These are phyloP conservation scores for Botrytis squamosa DNA, from an alignment of 2,329 filamentous ascomycete species.

Conservation along the genomic window DNA sequence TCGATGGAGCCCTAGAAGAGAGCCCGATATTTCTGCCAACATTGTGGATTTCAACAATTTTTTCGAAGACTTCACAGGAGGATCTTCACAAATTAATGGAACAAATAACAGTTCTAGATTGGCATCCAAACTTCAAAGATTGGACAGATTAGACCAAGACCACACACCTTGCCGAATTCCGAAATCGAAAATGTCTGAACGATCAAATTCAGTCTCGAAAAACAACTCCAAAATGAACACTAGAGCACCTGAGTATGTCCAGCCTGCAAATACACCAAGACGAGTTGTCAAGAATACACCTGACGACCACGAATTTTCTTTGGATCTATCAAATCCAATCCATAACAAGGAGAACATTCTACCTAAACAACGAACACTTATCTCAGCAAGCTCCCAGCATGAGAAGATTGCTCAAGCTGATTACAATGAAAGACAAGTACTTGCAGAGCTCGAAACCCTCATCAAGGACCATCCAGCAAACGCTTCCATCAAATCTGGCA, in stretches of 20 bases:
- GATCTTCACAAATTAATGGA: conserved; percentile 32
- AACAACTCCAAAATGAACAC: conserved; percentile 8
- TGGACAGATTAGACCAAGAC: conserved; percentile 31
- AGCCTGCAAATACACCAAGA: conserved; percentile 17
- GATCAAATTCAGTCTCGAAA: conserved; percentile 1
- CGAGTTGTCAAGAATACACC: conserved; percentile 16
- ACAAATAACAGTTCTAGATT: conserved; percentile 11
- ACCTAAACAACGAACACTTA: conserved; percentile 22
- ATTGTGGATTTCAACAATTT: conserved; percentile 46
- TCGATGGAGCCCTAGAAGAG: conserved; percentile 36
- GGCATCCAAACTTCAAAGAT: conserved; percentile 28
- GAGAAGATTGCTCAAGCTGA: conserved; percentile 6
- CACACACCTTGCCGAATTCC: background rate
- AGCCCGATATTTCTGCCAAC: conserved; percentile 43
- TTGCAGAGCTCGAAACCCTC: conserved; percentile 15
- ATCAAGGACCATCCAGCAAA: conserved; percentile 15
- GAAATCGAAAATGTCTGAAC: conserved; percentile 12
- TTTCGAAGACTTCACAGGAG: conserved; percentile 49
- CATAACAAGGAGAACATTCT: conserved; percentile 29
- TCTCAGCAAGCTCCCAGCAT: background rate
- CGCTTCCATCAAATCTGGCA: conserved; percentile 1
- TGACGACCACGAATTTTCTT: conserved; percentile 7
- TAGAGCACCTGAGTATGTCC: conserved; percentile 2
- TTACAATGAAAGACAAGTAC: conserved; percentile 16
- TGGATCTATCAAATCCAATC: background rate